A percentile compares a stretch with the other conserved stretches of the same genome.
These are phyloP conservation scores for Plectranthus barbatus DNA, from an alignment of 257 asterid genomes.

Conservation along the genomic window DNA sequence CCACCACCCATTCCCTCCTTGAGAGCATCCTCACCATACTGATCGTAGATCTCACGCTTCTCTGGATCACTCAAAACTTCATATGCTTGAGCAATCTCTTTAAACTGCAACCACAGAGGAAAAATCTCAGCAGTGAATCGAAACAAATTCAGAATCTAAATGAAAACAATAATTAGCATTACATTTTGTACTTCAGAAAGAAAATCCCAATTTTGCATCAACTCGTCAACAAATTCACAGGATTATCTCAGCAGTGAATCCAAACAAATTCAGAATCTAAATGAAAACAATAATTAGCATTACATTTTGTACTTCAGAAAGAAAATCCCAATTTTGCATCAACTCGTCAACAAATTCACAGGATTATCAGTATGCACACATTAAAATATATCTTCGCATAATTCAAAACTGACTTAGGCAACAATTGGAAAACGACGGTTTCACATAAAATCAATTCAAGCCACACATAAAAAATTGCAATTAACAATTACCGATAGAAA, in stretches of 20 bases:
- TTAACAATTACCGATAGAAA: background rate
- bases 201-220: background rate
- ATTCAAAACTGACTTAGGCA: background rate
- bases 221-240: background rate
- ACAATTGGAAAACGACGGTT: background rate
- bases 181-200: too few species aligned
- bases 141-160: background rate
- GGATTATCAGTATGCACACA: background rate
- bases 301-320: background rate
- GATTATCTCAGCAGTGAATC: background rate
- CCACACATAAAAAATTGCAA: too few species aligned
- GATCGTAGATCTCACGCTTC: slow-evolving; percentile 85
- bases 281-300: background rate
- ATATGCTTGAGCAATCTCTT: slow-evolving; percentile 85
- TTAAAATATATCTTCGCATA: background rate
- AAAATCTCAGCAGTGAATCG: background rate
- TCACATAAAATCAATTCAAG: background rate
- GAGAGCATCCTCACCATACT: slow-evolving; percentile 87
- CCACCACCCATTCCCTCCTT: slow-evolving; percentile 93
- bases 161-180: background rate
- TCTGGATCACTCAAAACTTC: slow-evolving; percentile 75
- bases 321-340: too few species aligned
- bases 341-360: background rate
- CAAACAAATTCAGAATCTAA: background rate
- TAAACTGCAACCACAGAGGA: slow-evolving; percentile 35